Evolutionary conservation across 805 yeast species (phyloP).

Genomic region (Lachancea waltii): DNA sequence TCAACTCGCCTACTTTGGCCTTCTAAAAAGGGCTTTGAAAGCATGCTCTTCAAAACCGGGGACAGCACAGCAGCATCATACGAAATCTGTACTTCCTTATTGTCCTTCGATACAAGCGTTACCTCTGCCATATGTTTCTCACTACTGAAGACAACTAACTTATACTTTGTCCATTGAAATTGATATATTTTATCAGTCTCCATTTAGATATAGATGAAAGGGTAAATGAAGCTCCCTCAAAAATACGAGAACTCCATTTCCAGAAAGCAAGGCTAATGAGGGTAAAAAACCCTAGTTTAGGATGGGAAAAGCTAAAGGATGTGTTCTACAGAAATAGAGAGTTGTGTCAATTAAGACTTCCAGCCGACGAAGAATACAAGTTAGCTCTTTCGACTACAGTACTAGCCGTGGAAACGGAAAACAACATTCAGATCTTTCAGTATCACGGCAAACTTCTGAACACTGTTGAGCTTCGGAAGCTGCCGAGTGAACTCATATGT

Average conservation of each 20-base stretch:
- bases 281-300: slow-evolving; percentile 38
- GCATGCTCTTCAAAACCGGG: slow-evolving; percentile 55
- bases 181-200: too few species aligned
- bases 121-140: slow-evolving; percentile 38
- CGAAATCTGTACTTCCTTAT: slow-evolving; percentile 51
- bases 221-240: background rate
- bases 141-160: too few species aligned
- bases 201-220: background rate
- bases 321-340: slow-evolving; percentile 57
- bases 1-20: slow-evolving; percentile 48
- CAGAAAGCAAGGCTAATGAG: background rate
- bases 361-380: slow-evolving; percentile 9
- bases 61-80: slow-evolving; percentile 74
- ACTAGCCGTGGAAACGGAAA: slow-evolving; percentile 36
- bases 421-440: slow-evolving; percentile 33
- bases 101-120: slow-evolving; percentile 68
- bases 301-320: slow-evolving; percentile 75
- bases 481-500: slow-evolving; percentile 17
- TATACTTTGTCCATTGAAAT: background rate
- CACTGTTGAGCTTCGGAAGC: slow-evolving; percentile 8
- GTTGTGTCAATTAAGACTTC: slow-evolving; percentile 20
- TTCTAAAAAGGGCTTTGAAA: slow-evolving; percentile 52
- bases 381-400: slow-evolving; percentile 38
- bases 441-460: slow-evolving; percentile 29
- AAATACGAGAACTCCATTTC: background rate